These are phyloP conservation scores for Prunus yedoensis DNA, from an alignment of 331 rosid genomes.

Conservation along the genomic window DNA sequence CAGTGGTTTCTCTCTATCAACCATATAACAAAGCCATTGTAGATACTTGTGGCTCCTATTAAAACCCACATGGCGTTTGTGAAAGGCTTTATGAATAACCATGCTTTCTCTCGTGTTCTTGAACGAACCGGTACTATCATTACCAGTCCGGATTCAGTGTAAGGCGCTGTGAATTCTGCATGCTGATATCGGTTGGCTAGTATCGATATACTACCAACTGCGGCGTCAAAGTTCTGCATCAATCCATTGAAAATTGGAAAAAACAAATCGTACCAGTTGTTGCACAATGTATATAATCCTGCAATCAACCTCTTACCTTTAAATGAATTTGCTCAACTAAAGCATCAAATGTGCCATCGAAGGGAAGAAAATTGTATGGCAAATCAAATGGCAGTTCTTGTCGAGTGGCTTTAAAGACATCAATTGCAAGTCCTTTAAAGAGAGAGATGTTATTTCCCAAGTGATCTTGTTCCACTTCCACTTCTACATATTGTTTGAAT, in stretches of 20 bases:
- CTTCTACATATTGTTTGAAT: slow-evolving; percentile 16
- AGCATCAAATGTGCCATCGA: neutral
- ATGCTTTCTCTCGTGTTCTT: slow-evolving; percentile 20
- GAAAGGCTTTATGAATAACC: slow-evolving; percentile 46
- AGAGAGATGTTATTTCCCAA: neutral
- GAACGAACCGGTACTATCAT: slow-evolving; percentile 40
- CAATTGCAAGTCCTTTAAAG: slow-evolving; percentile 19
- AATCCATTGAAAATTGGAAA: neutral
- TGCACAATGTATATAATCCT: neutral
- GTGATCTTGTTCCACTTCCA: neutral
- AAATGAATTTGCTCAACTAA: slow-evolving; percentile 17
- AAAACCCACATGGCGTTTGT: slow-evolving; percentile 46
- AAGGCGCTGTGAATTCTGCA: slow-evolving; percentile 14
- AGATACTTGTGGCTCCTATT: slow-evolving; percentile 23
- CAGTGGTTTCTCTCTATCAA: slow-evolving; percentile 37
- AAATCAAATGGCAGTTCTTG: slow-evolving; percentile 5
- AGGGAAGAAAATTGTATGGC: neutral
- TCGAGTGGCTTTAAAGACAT: slow-evolving; percentile 2
- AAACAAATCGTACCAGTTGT: neutral
- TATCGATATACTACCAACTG: slow-evolving; percentile 24
- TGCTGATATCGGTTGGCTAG: neutral
- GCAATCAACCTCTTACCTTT: neutral
- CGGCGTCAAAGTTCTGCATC: slow-evolving; percentile 39
- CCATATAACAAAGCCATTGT: slow-evolving; percentile 52
- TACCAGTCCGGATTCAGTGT: slow-evolving; percentile 42